Evolutionary conservation across 441 rosid genomes (phyloP), one percentile per base, ranked within the genome.

Genomic region (Erodium moschatum): DNA sequence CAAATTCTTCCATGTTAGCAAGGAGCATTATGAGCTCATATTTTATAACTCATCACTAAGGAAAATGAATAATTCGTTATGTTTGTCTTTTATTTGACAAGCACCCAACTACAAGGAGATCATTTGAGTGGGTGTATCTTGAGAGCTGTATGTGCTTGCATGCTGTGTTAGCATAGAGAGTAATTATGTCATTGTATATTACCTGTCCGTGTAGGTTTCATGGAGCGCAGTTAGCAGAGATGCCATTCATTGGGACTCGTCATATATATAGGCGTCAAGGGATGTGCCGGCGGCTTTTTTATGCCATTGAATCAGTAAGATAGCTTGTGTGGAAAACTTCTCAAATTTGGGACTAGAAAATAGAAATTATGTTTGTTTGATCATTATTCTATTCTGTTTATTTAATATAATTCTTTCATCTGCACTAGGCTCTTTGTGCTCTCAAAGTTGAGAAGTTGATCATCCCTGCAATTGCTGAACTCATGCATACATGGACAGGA

Each of bases 161-260:
- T 12, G 15, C 38, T 62, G 73, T 4, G 24, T 66, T 60, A 63
- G 54, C 65, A 66, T 67, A 11, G 19, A 56, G 62, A 18, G 72
- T 68, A 67, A 62, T 16, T 71, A 11, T 74, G 46, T 66, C 68
- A 74, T 73, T 68, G 38, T 16, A 52, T 64, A 68, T n/a, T 46
- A 9, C 61, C 15, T 69, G 70, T 69, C 63, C 27, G 71, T 77
- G 69, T 80, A 95, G 99, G 86, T 87, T 95, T 72, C 99, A 90
- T 73, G 97, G 97, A 66, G 81, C 88, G 60, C 80, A 69, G 72
- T 75, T 91, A 74, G 96, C 95, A 65, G 99, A 95, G 85, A 91
- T 95, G 99, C 97, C 99, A 27, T 91, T 88, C 76, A 95, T 95
- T 77, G 99, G 99, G 72, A 95, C 99, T 21, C 95, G 99, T 18